These are phyloP conservation scores for Tuber brumale DNA, from an alignment of 495 filamentous ascomycete genomes.

Conservation along the genomic window DNA sequence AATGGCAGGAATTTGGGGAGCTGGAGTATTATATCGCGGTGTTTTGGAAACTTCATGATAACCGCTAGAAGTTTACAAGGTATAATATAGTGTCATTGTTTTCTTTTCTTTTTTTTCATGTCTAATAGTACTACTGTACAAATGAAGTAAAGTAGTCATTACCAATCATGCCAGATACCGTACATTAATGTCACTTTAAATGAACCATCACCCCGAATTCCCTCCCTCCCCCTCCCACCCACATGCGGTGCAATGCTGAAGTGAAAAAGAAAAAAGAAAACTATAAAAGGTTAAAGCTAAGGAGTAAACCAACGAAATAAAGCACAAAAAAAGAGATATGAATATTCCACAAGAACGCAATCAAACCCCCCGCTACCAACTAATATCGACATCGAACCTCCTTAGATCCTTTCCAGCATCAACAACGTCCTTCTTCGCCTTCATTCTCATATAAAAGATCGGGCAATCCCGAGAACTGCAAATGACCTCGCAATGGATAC, in stretches of 20 bases:
- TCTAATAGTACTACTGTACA: neutral
- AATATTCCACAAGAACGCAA: constrained; percentile 1
- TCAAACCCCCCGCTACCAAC: constrained; percentile 20
- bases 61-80: neutral
- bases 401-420: constrained; percentile 85
- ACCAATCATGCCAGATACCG: neutral
- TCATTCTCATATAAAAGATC: constrained; percentile 99
- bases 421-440: constrained; percentile 97
- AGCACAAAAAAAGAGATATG: constrained; percentile 1
- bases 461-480: constrained; percentile 94
- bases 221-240: neutral
- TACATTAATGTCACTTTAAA: neutral
- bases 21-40: neutral
- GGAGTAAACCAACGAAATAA: neutral
- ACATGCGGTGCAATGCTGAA: neutral
- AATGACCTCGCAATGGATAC: constrained; percentile 95
- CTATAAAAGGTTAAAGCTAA: neutral
- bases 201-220: neutral
- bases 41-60: neutral
- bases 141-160: neutral
- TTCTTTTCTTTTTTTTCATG: neutral
- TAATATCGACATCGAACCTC: constrained; percentile 77
- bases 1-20: neutral
- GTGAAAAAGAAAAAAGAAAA: neutral
- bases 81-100: neutral